Evolutionary conservation across 2,329 filamentous ascomycete species (phyloP).

Genomic region (Monilinia polystroma): DNA sequence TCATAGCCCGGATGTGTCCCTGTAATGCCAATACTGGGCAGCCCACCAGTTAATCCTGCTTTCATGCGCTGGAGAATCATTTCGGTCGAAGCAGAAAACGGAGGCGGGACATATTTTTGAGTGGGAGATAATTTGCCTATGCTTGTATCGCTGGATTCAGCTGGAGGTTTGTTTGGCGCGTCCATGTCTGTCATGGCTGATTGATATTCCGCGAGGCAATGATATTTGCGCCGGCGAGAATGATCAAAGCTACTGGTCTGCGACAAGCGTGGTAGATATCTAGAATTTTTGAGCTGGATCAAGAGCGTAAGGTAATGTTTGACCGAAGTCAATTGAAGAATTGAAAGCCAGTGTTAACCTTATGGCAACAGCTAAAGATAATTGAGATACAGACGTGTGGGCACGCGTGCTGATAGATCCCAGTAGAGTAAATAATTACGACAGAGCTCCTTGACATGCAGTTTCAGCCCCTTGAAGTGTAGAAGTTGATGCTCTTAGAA

Average conservation of each 20-base stretch:
- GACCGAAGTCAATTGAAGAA: slow-evolving; percentile 30
- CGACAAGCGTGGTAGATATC: slow-evolving; percentile 11
- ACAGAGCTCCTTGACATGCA: neutral
- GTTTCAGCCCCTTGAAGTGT: slow-evolving; percentile 6
- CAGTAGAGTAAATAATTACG: slow-evolving; percentile 4
- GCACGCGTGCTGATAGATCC: slow-evolving; percentile 21
- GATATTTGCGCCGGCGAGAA: slow-evolving; percentile 26
- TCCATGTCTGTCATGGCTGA: slow-evolving; percentile 32
- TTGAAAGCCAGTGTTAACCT: slow-evolving; percentile 11
- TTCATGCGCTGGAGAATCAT: slow-evolving; percentile 42
- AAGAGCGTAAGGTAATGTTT: slow-evolving; percentile 15
- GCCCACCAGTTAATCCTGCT: slow-evolving; percentile 32
- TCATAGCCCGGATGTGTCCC: slow-evolving; percentile 39
- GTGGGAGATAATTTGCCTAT: slow-evolving; percentile 34
- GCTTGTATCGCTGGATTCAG: slow-evolving; percentile 17
- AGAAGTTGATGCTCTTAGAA: slow-evolving; percentile 11
- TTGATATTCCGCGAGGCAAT: slow-evolving; percentile 27
- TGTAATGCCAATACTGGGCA: slow-evolving; percentile 36
- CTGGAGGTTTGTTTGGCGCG: slow-evolving; percentile 30
- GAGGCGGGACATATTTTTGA: slow-evolving; percentile 39
- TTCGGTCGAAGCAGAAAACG: slow-evolving; percentile 42
- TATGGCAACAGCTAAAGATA: slow-evolving; percentile 3
- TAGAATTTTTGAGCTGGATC: slow-evolving; percentile 17
- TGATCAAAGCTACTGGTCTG: slow-evolving; percentile 1
- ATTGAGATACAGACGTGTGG: slow-evolving; percentile 14